Evolutionary conservation across 306 rosid genomes (phyloP), one percentile per base, ranked within the genome.

Genomic region (Comarum palustre): DNA sequence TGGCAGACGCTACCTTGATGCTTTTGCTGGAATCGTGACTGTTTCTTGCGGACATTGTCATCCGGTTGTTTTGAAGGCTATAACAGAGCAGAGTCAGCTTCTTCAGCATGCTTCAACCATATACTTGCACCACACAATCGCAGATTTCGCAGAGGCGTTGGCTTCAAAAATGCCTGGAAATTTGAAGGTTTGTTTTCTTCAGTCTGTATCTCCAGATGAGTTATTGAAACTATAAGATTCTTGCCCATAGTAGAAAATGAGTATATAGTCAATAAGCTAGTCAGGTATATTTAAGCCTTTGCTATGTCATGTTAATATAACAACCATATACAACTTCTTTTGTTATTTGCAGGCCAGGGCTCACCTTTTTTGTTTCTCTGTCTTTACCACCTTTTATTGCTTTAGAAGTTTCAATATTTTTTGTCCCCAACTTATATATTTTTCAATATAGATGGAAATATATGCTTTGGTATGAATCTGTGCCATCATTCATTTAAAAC

Each of bases 21-120:
- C 98, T 25, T 90, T 89, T 72, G 97, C 97, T 19, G 97, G 98
- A 48, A 89, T 93, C n/a, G 98, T 93, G n/a, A 93, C 98, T 25
- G 92, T 93, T 61, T 93, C 98, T 58, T 87, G 96, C 60, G 97
- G 98, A 57, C 98, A 93, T 84, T 93, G 98, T 73, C 97, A 93
- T 75, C 98, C 97, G 10, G 85, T 86, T 9, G 42, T 93, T 77
- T 63, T 93, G 54, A 76, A 84, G 72, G 97, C 97, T 27, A 83
- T 85, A 58, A 62, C 29, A 50, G 91, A 91, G 81, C 98, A 93
- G 81, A 91, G 82, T 83, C 82, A 81, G 74, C 96, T 92, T 85
- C 86, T 92, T 47, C 97, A 92, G 84, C 92, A 85, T 83, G 92
- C 97, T 36, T 88, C 96, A 24, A 90, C 97, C 71, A 88, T 90